Conservation (phyloP, 805 yeast genomes). For the Wickerhamomyces bovis region DNA sequence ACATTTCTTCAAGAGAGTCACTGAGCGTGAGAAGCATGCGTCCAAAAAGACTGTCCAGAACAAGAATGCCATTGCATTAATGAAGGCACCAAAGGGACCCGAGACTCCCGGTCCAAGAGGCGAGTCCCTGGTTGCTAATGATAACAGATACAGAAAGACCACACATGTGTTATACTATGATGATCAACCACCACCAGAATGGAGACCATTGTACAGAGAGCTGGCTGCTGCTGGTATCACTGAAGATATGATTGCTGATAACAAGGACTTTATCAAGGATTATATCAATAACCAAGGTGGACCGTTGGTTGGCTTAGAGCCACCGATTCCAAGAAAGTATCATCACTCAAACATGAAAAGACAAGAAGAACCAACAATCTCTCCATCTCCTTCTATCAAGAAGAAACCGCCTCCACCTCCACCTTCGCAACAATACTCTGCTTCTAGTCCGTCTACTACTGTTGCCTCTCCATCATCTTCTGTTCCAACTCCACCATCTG, state of each 20-base stretch:
- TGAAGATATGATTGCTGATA: conserved; percentile 77
- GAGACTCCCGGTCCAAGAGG: conserved; percentile 26
- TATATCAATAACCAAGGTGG: conserved; percentile 48
- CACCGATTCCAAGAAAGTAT: conserved; percentile 18
- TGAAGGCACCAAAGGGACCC: conserved; percentile 37
- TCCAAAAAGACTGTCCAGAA: conserved; percentile 81
- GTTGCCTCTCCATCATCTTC: neutral
- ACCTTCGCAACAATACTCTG: conserved; percentile 17
- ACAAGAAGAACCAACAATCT: conserved; percentile 2
- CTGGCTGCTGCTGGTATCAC: conserved; percentile 59
- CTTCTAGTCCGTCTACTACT: conserved; percentile 35
- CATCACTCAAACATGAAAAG: conserved; percentile 14
- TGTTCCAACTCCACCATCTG: conserved; percentile 19
- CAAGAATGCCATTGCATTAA: conserved; percentile 81
- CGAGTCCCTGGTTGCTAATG: conserved; percentile 29
- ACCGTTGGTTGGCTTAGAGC: conserved; percentile 24
- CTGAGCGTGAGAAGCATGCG: conserved; percentile 71
- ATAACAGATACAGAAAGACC: conserved; percentile 49
- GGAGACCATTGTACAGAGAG: conserved; percentile 70
- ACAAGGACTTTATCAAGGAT: conserved; percentile 77
- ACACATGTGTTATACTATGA: conserved; percentile 67
- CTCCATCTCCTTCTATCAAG: conserved; percentile 12
- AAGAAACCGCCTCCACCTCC: conserved; percentile 4
- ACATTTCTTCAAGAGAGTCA: conserved; percentile 75
- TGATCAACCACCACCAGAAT: conserved; percentile 76